These are phyloP conservation scores for Clonostachys sp. DNA, from an alignment of 2,329 filamentous ascomycete species.

Conservation along the genomic window DNA sequence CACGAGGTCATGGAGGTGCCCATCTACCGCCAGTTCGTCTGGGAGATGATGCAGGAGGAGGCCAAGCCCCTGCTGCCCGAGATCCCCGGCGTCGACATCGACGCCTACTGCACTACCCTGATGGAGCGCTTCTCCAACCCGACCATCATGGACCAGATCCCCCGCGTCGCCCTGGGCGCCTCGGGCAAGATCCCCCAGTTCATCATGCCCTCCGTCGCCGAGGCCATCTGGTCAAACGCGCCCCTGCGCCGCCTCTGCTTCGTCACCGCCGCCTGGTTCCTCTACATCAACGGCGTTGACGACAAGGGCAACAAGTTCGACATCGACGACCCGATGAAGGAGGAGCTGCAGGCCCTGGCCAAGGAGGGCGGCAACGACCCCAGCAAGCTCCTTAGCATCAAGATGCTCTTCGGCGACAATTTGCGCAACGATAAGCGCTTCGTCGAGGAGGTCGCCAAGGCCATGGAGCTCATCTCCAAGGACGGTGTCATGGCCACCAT, in stretches of 20 bases:
- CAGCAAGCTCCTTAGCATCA: conserved; percentile 34
- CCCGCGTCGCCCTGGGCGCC: conserved; percentile 43
- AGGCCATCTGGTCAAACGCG: conserved; percentile 36
- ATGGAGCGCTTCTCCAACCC: conserved; percentile 52
- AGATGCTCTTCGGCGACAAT: conserved; percentile 45
- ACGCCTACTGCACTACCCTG: conserved; percentile 46
- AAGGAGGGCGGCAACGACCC: conserved; percentile 35
- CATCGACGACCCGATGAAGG: conserved; percentile 42
- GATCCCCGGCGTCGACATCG: conserved; percentile 44
- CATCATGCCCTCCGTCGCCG: conserved; percentile 41
- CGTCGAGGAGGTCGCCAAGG: conserved; percentile 36
- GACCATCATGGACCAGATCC: conserved; percentile 49
- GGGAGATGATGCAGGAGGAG: conserved; percentile 51
- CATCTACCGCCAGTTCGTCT: conserved; percentile 38
- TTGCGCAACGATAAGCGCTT: conserved; percentile 42
- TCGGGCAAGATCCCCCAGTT: conserved; percentile 51
- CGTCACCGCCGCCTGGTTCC: conserved; percentile 44
- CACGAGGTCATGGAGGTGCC: conserved; percentile 48
- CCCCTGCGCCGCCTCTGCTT: conserved; percentile 44
- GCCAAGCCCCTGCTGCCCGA: conserved; percentile 46
- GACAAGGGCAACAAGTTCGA: conserved; percentile 35
- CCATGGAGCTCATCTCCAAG: conserved; percentile 37
- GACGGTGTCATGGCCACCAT: conserved; percentile 44
- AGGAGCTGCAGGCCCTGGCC: conserved; percentile 39
- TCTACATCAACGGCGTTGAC: conserved; percentile 43